Percentiles rank a stretch among this genome's conserved stretches.
These are phyloP conservation scores for Ulvella scutata DNA, from an alignment of 139 green algal species.

Conservation along the genomic window DNA sequence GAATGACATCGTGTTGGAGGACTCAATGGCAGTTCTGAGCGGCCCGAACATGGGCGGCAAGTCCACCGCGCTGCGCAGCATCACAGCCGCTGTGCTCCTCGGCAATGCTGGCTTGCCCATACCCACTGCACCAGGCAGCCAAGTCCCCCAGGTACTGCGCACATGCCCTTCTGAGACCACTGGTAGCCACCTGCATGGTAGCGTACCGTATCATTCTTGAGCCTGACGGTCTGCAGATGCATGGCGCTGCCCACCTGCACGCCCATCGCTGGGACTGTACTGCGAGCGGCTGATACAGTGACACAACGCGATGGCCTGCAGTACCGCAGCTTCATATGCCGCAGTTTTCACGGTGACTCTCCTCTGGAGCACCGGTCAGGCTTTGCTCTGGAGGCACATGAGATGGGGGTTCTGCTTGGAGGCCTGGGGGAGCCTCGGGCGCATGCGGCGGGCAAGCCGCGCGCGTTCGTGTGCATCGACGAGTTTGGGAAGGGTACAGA, in stretches of 20 bases:
- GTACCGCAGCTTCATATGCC: constrained; percentile 45
- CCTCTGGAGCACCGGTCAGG: constrained; percentile 60
- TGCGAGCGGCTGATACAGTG: too few species aligned
- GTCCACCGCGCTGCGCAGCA: constrained; percentile 64
- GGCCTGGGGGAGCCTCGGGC: too few species aligned
- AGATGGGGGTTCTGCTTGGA: constrained; percentile 30
- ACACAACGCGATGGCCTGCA: too few species aligned
- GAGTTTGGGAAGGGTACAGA: not conserved
- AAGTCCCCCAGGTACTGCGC: too few species aligned
- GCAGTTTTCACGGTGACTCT: constrained; percentile 62
- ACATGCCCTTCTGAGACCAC: too few species aligned
- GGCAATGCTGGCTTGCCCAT: constrained; percentile 40
- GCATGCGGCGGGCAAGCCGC: not conserved
- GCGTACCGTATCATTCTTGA: constrained; percentile 22
- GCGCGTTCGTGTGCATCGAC: not conserved
- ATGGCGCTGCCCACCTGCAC: not conserved
- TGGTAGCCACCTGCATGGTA: constrained; percentile 37
- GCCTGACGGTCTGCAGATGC: constrained; percentile 27
- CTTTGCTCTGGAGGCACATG: constrained; percentile 75
- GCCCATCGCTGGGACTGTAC: too few species aligned
- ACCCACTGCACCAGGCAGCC: not conserved
- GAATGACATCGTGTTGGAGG: constrained; percentile 28
- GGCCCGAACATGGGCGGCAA: constrained; percentile 91
- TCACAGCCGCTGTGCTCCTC: constrained; percentile 57
- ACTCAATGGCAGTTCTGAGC: constrained; percentile 62